Base-by-base conservation (phyloP, 441 rosid genomes). In the Sinapis alba region DNA sequence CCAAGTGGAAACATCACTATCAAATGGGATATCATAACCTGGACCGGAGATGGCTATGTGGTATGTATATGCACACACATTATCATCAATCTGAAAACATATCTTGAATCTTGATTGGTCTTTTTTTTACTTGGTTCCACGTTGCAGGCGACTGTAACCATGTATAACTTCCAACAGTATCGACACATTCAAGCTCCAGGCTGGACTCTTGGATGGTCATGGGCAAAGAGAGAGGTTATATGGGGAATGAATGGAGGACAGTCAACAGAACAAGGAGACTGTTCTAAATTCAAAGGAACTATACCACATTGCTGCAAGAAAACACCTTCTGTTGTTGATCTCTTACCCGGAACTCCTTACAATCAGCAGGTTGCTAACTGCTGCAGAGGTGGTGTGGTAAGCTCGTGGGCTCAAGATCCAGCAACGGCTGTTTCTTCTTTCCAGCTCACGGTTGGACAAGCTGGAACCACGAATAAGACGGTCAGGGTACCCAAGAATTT, bases 1-100 rank as follows among this genome's bases (percentile, higher is more conserved):
- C 98, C 99, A 65, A 84, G 60, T 74, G 98, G 97, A 59, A 92
- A 95, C 78, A 91, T 95, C 80, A 93, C 98, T 57, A 84, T 93
- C 78, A 95, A 88, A 80, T 95, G 98, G 98, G 99, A 95, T 59
- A 62, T 95, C 57, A 87, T 83, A 66, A 87, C 71, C 78, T 95
- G 97, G 98, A 90, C 87, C 15, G 76, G 88, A 57, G 98, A 91
- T 86, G 99, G 99, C 76, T 95, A 95, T 77, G 80, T 85, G 64
- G 95, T 90, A 26, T 21, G 62, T 87, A 91, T 34, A n/a, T n/a
- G n/a, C n/a, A 34, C 0, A 68, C 7, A 58, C 57, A 60, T 72
- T 16, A 67, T 5, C 47, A 56, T 73, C 51, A 32, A 15, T 6
- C 7, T 30, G 6, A 7, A n/a, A n/a, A 9, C 1, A 23, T 2